Percentiles rank a stretch among this genome's conserved stretches.
Conservation (phyloP, 495 filamentous ascomycete genomes). For the Penicillium coffeae region DNA sequence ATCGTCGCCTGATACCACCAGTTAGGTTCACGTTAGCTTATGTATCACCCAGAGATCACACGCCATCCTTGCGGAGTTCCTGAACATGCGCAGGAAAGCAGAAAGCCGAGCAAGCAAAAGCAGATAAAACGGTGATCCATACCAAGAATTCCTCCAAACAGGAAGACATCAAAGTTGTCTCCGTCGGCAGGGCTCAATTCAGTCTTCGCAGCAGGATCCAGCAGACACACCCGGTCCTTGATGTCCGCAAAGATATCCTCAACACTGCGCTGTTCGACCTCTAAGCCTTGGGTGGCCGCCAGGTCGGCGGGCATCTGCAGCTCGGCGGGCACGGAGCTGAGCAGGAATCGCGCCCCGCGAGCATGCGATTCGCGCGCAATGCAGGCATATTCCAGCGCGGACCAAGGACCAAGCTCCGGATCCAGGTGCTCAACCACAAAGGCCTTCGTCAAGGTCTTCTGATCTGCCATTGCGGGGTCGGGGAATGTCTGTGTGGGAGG, state of each 20-base stretch:
- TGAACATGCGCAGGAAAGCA: neutral
- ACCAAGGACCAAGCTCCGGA: constrained; percentile 92
- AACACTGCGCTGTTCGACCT: constrained; percentile 66
- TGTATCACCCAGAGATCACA: neutral
- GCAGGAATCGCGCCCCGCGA: constrained; percentile 64
- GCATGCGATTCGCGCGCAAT: constrained; percentile 77
- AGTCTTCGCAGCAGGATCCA: constrained; percentile 77
- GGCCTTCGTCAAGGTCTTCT: constrained; percentile 44
- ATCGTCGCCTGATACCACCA: constrained; percentile 67
- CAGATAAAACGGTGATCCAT: constrained; percentile 21
- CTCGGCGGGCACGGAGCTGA: constrained; percentile 72
- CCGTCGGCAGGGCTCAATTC: constrained; percentile 83
- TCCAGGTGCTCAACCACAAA: constrained; percentile 94
- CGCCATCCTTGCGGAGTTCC: no score
- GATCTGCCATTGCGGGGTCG: constrained; percentile 26
- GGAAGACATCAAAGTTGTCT: constrained; percentile 77
- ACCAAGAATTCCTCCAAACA: constrained; percentile 97
- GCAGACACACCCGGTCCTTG: constrained; percentile 72
- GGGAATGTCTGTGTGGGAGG: neutral
- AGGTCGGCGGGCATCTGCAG: constrained; percentile 66
- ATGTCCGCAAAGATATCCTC: constrained; percentile 69
- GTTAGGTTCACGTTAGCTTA: constrained; percentile 5
- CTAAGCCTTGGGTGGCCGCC: constrained; percentile 54
- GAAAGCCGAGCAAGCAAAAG: no score
- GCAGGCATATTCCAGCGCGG: constrained; percentile 79